These are phyloP conservation scores for Urochloa ruziziensis DNA, from an alignment of 176 grass and related monocot species.

Conservation along the genomic window DNA sequence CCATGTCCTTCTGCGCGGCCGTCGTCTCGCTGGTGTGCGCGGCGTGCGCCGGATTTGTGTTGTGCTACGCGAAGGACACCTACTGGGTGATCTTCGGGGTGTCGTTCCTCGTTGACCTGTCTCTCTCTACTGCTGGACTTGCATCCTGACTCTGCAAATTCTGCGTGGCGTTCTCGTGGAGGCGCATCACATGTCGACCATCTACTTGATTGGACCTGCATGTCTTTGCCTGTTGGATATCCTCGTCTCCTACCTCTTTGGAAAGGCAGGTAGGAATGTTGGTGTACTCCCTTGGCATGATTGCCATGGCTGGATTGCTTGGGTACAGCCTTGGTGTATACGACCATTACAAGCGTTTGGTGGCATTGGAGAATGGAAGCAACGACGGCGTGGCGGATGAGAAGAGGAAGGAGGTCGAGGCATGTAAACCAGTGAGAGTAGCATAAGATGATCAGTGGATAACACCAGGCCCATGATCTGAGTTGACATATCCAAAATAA, in stretches of 20 bases:
- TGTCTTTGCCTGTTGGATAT: neutral
- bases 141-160: neutral
- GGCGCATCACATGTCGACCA: rapidly evolving
- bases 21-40: neutral
- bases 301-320: neutral
- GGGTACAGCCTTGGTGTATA: neutral
- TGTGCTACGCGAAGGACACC: neutral
- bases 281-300: neutral
- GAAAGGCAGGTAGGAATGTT: neutral
- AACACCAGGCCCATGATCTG: no score
- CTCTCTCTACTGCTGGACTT: neutral
- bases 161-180: neutral
- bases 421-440: no score
- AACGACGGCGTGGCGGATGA: no score
- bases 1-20: neutral
- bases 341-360: neutral
- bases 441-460: no score
- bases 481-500: no score
- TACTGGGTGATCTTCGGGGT: neutral
- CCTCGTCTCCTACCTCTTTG: neutral
- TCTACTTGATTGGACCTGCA: neutral
- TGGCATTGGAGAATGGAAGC: neutral
- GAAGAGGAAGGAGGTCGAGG: no score
- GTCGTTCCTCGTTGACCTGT: neutral
- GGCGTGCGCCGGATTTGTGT: neutral